phyloP scores from a whole-genome alignment of 208 protist genomes.

The Angomonas ambiguus region DNA sequence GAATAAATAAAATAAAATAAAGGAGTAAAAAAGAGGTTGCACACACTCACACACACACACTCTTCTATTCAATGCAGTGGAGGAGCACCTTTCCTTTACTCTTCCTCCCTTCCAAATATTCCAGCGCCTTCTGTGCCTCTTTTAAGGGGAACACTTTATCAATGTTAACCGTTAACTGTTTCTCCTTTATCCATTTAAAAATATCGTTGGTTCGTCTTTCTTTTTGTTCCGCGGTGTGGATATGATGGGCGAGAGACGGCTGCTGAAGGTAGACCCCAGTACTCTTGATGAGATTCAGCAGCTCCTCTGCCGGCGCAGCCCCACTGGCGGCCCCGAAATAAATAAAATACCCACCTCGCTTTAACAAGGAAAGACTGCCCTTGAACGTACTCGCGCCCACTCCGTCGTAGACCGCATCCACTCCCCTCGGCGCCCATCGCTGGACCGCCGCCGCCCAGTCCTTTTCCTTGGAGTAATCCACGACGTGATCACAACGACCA shows the following conservation, averaged over 20 bases:
- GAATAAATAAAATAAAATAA: not conserved
- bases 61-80: conserved; percentile 16
- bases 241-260: conserved; percentile 62
- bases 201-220: conserved; percentile 45
- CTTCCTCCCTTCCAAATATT: conserved; percentile 34
- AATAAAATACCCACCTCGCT: conserved; percentile 78
- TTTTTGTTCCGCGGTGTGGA: conserved; percentile 34
- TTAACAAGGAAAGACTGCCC: conserved; percentile 58
- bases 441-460: conserved; percentile 61
- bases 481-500: conserved; percentile 61
- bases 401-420: conserved; percentile 88
- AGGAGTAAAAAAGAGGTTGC: not conserved
- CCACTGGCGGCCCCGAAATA: conserved; percentile 91
- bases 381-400: conserved; percentile 81
- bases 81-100: conserved; percentile 53
- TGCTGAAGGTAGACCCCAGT: conserved; percentile 85
- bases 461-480: conserved; percentile 49
- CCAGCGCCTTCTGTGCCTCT: conserved; percentile 57
- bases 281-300: conserved; percentile 48
- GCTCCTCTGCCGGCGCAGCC: conserved; percentile 51
- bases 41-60: not conserved
- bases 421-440: conserved; percentile 33
- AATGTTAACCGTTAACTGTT: conserved; percentile 45
- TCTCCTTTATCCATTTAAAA: conserved; percentile 48
- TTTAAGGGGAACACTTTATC: conserved; percentile 41